Conservation (phyloP, 139 green algal species). For the Zygnema circumcarinatum region DNA sequence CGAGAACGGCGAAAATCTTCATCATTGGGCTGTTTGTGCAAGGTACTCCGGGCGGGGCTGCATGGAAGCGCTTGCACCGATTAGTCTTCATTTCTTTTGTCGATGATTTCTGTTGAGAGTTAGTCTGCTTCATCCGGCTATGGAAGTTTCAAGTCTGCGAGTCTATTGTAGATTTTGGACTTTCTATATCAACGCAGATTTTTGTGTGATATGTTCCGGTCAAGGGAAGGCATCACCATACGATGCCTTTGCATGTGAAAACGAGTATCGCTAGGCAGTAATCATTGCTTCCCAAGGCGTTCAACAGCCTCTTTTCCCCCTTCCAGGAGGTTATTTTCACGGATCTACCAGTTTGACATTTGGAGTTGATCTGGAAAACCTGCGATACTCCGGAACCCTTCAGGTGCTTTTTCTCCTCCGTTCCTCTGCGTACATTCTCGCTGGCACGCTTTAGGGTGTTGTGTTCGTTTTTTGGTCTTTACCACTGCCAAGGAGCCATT, state of each 20-base stretch:
- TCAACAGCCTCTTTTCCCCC: neutral
- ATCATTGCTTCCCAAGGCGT: too few species aligned
- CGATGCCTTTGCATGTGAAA: too few species aligned
- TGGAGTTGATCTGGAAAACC: slow-evolving; percentile 18
- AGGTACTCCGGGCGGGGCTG: slow-evolving; percentile 1
- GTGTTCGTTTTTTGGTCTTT: too few species aligned
- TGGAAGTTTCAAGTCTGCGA: too few species aligned
- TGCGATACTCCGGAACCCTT: slow-evolving; percentile 22
- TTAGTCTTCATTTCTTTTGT: slow-evolving; percentile 8
- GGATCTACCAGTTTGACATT: slow-evolving; percentile 16
- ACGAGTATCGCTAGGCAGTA: too few species aligned
- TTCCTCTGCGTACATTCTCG: neutral
- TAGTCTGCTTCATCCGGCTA: too few species aligned
- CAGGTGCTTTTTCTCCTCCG: slow-evolving; percentile 9
- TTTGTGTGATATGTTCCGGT: too few species aligned
- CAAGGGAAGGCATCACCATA: too few species aligned
- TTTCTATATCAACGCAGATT: too few species aligned
- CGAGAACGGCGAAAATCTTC: slow-evolving; percentile 22
- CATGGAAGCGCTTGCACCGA: neutral
- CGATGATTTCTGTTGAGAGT: too few species aligned
- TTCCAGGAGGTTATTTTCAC: slow-evolving; percentile 26
- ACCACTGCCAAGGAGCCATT: too few species aligned
- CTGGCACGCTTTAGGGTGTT: neutral
- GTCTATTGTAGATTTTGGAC: too few species aligned
- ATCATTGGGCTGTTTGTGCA: slow-evolving; percentile 18